A percentile compares a stretch with the other conserved stretches of the same genome.
Evolutionary conservation across 2,329 filamentous ascomycete species (phyloP).

Genomic region (Chalaropsis thielavioides): DNA sequence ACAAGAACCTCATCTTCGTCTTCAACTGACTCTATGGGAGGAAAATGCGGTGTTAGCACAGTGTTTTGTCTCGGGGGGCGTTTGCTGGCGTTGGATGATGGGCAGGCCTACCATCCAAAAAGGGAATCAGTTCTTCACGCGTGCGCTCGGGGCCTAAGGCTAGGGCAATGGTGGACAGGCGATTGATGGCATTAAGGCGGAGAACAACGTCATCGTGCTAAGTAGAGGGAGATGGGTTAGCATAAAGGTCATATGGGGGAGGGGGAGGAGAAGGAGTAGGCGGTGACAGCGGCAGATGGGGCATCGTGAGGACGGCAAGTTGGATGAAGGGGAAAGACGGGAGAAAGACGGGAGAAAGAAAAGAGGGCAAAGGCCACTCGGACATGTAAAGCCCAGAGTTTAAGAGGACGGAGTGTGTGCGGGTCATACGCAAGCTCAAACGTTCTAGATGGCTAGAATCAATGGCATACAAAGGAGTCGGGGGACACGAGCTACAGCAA

Average conservation of each 20-base stretch:
- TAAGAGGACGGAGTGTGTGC: not conserved
- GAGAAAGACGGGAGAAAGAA: not conserved
- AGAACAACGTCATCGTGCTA: conserved; percentile 98
- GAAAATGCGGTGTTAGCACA: conserved; percentile 24
- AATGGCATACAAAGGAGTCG: not conserved
- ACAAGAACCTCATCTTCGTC: conserved; percentile 98
- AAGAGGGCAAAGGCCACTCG: not conserved
- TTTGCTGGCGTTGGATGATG: not conserved
- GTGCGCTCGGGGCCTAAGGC: conserved; percentile 92
- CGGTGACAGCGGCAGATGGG: not conserved
- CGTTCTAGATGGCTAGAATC: not conserved
- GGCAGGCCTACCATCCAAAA: conserved; percentile 71
- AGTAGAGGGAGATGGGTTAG: conserved; percentile 5
- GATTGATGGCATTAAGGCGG: conserved; percentile 94
- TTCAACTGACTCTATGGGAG: conserved; percentile 74
- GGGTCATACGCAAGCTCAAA: not conserved
- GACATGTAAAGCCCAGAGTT: not conserved
- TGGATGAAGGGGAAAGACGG: too few relatives aligned
- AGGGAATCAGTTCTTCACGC: conserved; percentile 95
- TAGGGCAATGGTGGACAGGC: conserved; percentile 93
- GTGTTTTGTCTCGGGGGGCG: conserved; percentile 14
- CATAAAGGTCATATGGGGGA: not conserved
- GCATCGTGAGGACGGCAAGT: not conserved
- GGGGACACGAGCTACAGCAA: not conserved
- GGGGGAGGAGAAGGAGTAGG: not conserved